phyloP scores from a whole-genome alignment of 2,329 filamentous ascomycete species.

The Ceratocystis alfenasii region DNA sequence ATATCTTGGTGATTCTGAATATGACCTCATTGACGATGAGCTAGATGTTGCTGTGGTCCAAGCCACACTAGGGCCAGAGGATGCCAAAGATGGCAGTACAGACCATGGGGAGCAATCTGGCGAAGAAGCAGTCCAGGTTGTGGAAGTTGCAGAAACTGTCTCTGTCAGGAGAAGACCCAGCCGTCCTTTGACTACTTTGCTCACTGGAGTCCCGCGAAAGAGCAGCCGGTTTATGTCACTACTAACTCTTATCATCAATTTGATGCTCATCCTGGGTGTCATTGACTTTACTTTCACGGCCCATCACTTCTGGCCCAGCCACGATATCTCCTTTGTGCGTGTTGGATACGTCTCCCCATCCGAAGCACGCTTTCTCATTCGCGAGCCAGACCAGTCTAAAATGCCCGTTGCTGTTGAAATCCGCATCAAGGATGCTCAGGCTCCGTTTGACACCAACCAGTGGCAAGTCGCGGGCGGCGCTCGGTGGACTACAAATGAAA shows the following conservation, averaged over 20 bases:
- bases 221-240: constrained; percentile 54
- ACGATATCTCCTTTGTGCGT: constrained; percentile 73
- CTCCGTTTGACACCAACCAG: constrained; percentile 42
- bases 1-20: constrained; percentile 44
- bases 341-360: constrained; percentile 75
- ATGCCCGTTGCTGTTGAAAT: constrained; percentile 66
- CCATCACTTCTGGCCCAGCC: constrained; percentile 53
- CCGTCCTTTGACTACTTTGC: constrained; percentile 50
- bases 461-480: constrained; percentile 60
- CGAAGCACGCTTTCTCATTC: constrained; percentile 68
- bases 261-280: constrained; percentile 53
- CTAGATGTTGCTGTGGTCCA: constrained; percentile 40
- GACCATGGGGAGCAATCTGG: neutral
- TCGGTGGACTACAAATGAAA: constrained; percentile 55
- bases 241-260: constrained; percentile 60
- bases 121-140: neutral
- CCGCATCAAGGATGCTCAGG: constrained; percentile 40
- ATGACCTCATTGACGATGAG: constrained; percentile 49
- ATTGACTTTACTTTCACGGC: constrained; percentile 70
- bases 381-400: constrained; percentile 65
- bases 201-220: constrained; percentile 65
- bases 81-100: neutral
- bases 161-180: constrained; percentile 45
- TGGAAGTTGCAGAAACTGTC: constrained; percentile 30
- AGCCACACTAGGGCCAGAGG: neutral